Percentiles rank a stretch among this genome's conserved stretches.
phyloP scores from a whole-genome alignment of 2,329 filamentous ascomycete genomes.

The Colletotrichum musicola region DNA sequence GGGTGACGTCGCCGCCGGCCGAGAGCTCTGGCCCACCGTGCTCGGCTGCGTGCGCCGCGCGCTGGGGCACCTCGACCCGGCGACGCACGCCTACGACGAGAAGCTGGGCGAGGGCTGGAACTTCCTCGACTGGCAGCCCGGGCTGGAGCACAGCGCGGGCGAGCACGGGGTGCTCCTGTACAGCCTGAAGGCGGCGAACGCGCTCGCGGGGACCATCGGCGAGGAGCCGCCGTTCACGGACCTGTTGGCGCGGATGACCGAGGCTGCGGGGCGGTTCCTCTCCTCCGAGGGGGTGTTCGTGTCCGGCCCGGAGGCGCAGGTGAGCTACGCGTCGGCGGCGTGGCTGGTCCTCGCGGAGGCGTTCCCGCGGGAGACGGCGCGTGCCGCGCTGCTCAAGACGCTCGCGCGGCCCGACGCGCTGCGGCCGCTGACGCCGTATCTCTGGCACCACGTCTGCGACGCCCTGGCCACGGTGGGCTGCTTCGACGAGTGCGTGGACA shows the following conservation, averaged over 20 bases:
- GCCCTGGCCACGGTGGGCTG: slow-evolving; percentile 44
- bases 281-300: slow-evolving; percentile 42
- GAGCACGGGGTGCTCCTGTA: slow-evolving; percentile 47
- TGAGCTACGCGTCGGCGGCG: slow-evolving; percentile 48
- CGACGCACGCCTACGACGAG: slow-evolving; percentile 41
- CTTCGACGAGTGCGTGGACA: slow-evolving; percentile 45
- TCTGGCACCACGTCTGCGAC: slow-evolving; percentile 48
- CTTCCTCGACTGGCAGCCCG: slow-evolving; percentile 49
- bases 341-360: slow-evolving; percentile 48
- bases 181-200: slow-evolving; percentile 46
- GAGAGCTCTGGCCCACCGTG: slow-evolving; percentile 48
- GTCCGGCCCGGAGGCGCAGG: slow-evolving; percentile 45
- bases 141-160: slow-evolving; percentile 46
- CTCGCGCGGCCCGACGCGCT: slow-evolving; percentile 43
- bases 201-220: slow-evolving; percentile 44
- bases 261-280: slow-evolving; percentile 41
- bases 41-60: slow-evolving; percentile 46
- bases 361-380: slow-evolving; percentile 39
- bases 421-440: slow-evolving; percentile 48
- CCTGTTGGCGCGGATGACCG: slow-evolving; percentile 42
- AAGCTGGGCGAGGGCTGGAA: slow-evolving; percentile 44
- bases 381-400: slow-evolving; percentile 42
- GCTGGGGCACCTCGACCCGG: slow-evolving; percentile 43
- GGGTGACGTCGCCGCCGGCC: slow-evolving; percentile 45
- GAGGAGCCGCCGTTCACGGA: slow-evolving; percentile 42